Evolutionary conservation across 2,329 filamentous ascomycete genomes (phyloP), one percentile per base, ranked within the genome.

Genomic region (Diatrype stigma): DNA sequence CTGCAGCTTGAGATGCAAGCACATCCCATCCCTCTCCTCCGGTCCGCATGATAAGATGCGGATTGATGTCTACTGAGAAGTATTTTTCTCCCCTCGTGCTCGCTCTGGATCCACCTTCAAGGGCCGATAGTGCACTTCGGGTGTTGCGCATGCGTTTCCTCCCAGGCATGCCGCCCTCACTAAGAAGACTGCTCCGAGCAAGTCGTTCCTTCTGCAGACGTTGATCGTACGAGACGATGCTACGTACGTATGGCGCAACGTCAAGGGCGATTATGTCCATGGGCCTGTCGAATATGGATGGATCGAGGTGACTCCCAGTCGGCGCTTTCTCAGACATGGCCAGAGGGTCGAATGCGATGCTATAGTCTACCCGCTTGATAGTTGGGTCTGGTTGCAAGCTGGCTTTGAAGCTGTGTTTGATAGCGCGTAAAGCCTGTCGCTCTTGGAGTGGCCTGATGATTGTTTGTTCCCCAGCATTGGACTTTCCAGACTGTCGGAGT

Each of bases 201-300:
- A 81, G 66, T 11, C 90, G 81, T 56, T 90, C 82, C 54, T 82
- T 75, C 61, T 90, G 86, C 1, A 94, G 78, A 1, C 76, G 77
- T 19, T 83, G 73, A 60, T 97, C 93, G 63, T 86, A 88, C 0
- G 84, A 77, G 2, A 93, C 84, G 53, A 99, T 97, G 35, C 80
- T 78, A 11, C 95, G 87, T n/a, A 97, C 81, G 66, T 90, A 97
- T 0, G 95, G 94, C 0, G 91, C 92, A 2, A 97, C 75, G 56
- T 99, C 94, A 12, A 86, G 73, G 0, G 81, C 78, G 30, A 96
- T 82, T 19, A 85, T 74, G 0, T 69, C 67, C 60, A 87, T 72
- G 0, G 84, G 83, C 42, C 88, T 82, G 60, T 96, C 90, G 57
- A 96, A 90, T 0, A 87, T 83, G 0, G 89, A 92, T 0, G 87